phyloP scores from a whole-genome alignment of 306 rosid species.

The Macrotyloma uniflorum region DNA sequence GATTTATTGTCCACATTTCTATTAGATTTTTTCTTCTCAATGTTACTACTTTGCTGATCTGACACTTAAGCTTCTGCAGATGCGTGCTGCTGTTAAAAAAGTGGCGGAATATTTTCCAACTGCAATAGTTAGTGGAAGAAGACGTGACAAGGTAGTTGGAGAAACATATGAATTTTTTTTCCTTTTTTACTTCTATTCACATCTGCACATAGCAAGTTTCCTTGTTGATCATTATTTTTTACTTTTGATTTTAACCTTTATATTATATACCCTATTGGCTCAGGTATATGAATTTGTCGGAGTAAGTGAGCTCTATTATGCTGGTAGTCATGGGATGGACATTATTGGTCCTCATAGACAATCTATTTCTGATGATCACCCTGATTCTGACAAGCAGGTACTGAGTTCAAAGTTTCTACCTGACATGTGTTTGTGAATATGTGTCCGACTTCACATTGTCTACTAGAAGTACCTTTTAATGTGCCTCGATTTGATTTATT shows the following conservation, averaged over 20 bases:
- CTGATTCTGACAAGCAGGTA: constrained; percentile 63
- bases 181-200: not conserved
- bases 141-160: constrained; percentile 79
- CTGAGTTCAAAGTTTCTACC: not conserved
- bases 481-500: not conserved
- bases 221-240: not conserved
- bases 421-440: not conserved
- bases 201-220: constrained; percentile 1
- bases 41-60: constrained; percentile 28
- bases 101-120: constrained; percentile 84
- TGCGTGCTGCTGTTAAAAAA: constrained; percentile 73
- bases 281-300: constrained; percentile 85
- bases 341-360: constrained; percentile 70
- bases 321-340: constrained; percentile 99
- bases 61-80: constrained; percentile 51
- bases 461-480: not conserved
- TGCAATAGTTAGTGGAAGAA: constrained; percentile 94
- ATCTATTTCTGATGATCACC: constrained; percentile 50
- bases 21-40: not conserved
- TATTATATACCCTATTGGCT: constrained; percentile 1
- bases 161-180: not conserved
- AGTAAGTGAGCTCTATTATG: constrained; percentile 82
- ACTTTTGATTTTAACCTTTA: constrained; percentile 32
- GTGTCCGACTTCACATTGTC: not conserved
- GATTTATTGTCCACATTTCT: not conserved